phyloP scores from a whole-genome alignment of 495 filamentous ascomycete species.

The Corynascus novoguineensis region DNA sequence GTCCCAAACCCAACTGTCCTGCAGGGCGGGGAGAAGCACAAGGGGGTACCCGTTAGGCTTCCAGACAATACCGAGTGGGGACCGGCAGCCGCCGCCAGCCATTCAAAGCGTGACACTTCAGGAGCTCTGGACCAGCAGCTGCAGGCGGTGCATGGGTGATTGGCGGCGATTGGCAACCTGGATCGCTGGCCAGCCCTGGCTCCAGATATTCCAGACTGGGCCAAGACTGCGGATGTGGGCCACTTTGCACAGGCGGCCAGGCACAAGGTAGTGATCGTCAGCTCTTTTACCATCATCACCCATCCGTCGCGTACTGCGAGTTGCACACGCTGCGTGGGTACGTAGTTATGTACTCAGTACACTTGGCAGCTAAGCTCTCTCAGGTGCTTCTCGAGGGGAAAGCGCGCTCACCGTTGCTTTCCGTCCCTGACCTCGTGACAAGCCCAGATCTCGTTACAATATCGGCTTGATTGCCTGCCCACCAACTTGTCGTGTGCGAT shows the following conservation, averaged over 20 bases:
- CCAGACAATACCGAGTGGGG: constrained; percentile 25
- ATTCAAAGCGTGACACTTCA: constrained; percentile 34
- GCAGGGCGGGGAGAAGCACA: constrained; percentile 15
- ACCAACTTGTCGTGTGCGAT: constrained; percentile 2
- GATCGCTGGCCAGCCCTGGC: constrained; percentile 9
- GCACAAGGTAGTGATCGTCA: constrained; percentile 13
- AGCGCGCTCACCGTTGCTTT: background rate
- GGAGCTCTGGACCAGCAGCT: constrained; percentile 27
- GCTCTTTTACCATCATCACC: constrained; percentile 9
- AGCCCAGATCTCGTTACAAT: constrained; percentile 16
- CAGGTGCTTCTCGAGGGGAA: background rate
- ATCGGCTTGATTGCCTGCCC: constrained; percentile 12
- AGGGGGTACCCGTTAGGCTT: constrained; percentile 22
- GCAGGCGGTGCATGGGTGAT: constrained; percentile 26
- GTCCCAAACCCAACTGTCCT: constrained; percentile 18
- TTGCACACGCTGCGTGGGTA: too few species aligned
- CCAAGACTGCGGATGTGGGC: constrained; percentile 8
- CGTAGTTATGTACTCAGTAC: too few species aligned
- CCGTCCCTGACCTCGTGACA: constrained; percentile 15
- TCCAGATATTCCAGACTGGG: constrained; percentile 13
- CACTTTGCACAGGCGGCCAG: constrained; percentile 1
- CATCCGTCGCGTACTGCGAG: too few species aligned
- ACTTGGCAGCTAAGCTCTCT: constrained; percentile 10
- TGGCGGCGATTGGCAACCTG: constrained; percentile 17
- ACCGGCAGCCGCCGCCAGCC: constrained; percentile 20